Evolutionary conservation across 768 basidiomycete species (phyloP).

Genomic region (Chalciporus piperatus): DNA sequence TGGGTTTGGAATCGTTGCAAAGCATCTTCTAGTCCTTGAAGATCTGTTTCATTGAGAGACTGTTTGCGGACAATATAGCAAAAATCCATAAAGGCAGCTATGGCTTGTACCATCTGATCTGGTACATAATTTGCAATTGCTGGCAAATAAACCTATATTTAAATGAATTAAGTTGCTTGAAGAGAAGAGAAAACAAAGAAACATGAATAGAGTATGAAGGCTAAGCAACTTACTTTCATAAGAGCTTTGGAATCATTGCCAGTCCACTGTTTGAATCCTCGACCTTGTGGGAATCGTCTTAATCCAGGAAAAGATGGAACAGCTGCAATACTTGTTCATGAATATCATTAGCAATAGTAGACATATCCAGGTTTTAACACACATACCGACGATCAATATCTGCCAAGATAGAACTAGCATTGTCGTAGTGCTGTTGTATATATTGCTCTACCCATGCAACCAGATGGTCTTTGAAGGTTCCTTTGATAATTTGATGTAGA

Average conservation of each 20-base stretch:
- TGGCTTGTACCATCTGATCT: conserved; percentile 11
- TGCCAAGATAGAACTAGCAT: not conserved
- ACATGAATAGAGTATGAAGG: not conserved
- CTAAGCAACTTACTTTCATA: conserved; percentile 30
- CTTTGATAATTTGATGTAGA: conserved; percentile 1
- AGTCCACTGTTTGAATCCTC: conserved; percentile 36
- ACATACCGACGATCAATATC: conserved; percentile 25
- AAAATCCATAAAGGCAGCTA: conserved; percentile 28
- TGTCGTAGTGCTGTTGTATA: not conserved
- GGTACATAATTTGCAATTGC: conserved; percentile 24
- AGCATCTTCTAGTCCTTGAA: conserved; percentile 3
- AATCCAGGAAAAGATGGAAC: conserved; percentile 29
- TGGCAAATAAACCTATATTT: conserved; percentile 23
- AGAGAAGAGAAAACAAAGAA: too few species aligned
- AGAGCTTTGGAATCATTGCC: conserved; percentile 38
- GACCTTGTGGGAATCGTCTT: conserved; percentile 30
- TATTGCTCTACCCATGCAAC: not conserved
- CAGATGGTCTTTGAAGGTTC: not conserved
- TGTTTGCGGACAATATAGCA: conserved; percentile 30
- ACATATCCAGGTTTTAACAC: too few species aligned
- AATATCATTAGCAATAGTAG: too few species aligned
- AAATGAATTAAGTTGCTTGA: too few species aligned
- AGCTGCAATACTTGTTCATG: conserved; percentile 24
- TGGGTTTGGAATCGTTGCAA: conserved; percentile 21
- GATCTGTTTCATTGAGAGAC: not conserved